A percentile compares a stretch with the other conserved stretches of the same genome.
Conservation (phyloP, 495 filamentous ascomycete species). For the Penicillium odoratum region DNA sequence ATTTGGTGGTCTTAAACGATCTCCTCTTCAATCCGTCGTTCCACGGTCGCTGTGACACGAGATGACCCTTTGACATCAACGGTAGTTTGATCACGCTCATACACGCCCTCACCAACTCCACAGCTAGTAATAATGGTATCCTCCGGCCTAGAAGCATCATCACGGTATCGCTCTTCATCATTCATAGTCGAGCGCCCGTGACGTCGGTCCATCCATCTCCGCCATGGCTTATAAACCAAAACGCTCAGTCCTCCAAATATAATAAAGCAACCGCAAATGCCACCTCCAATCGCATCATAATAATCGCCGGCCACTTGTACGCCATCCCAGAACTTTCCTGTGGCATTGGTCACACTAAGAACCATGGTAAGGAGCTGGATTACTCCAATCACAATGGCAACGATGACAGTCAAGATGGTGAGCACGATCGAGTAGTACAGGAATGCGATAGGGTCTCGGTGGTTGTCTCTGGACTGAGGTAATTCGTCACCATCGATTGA, state of each 20-base stretch:
- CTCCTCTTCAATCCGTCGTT: constrained; percentile 20
- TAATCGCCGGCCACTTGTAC: constrained; percentile 72
- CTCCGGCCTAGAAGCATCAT: constrained; percentile 12
- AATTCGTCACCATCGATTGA: constrained; percentile 25
- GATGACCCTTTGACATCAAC: constrained; percentile 19
- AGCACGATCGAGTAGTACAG: constrained; percentile 93
- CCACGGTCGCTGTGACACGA: constrained; percentile 19
- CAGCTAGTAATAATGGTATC: not conserved
- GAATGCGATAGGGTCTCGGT: constrained; percentile 77
- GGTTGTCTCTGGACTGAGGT: constrained; percentile 33
- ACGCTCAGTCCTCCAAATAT: constrained; percentile 72
- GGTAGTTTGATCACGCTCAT: constrained; percentile 6
- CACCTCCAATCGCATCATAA: constrained; percentile 84
- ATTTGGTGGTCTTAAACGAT: constrained; percentile 10
- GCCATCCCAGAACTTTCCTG: constrained; percentile 83
- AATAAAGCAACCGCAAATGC: constrained; percentile 81
- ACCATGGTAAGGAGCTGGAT: constrained; percentile 82
- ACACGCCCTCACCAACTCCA: not conserved
- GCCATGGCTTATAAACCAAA: constrained; percentile 74
- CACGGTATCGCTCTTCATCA: constrained; percentile 25
- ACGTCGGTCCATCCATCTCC: constrained; percentile 55
- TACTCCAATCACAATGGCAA: constrained; percentile 80
- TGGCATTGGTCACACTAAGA: constrained; percentile 68
- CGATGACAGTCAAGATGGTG: constrained; percentile 81
- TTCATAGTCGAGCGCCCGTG: constrained; percentile 31